Evolutionary conservation across 768 basidiomycete genomes (phyloP).

Genomic region (Trametes villosa): DNA sequence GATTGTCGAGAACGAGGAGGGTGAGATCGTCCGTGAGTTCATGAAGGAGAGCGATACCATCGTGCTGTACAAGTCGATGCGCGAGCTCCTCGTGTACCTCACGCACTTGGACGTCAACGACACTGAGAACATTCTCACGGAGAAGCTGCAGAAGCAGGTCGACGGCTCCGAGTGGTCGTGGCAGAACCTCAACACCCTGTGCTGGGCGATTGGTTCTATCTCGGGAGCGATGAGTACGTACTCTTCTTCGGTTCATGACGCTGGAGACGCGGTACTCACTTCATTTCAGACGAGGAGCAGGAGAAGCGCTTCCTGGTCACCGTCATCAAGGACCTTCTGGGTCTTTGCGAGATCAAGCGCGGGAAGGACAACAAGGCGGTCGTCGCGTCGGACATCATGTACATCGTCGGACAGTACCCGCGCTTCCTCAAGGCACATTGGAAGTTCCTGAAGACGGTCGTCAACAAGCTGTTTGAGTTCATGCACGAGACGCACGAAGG

Average conservation of each 20-base stretch:
- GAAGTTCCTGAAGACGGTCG: conserved; percentile 99
- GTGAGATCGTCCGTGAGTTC: conserved; percentile 98
- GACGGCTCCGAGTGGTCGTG: conserved; percentile 99
- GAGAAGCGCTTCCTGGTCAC: conserved; percentile 99
- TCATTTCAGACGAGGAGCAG: conserved; percentile 85
- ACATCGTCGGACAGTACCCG: conserved; percentile 99
- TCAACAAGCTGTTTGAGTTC: conserved; percentile 99
- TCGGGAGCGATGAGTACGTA: conserved; percentile 97
- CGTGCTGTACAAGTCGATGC: conserved; percentile 98
- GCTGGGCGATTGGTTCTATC: conserved; percentile 99
- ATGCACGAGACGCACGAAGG: conserved; percentile 99
- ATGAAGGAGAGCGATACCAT: conserved; percentile 99
- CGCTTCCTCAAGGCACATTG: conserved; percentile 99
- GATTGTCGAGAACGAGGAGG: conserved; percentile 99
- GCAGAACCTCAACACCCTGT: conserved; percentile 98
- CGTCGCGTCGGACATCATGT: conserved; percentile 95
- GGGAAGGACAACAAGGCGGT: conserved; percentile 99
- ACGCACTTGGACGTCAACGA: conserved; percentile 96
- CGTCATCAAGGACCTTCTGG: conserved; percentile 98
- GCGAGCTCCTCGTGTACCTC: conserved; percentile 95
- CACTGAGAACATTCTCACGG: conserved; percentile 96
- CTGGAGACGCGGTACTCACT: neutral
- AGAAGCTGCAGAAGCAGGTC: conserved; percentile 96
- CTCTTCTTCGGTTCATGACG: neutral
- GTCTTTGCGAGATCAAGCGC: conserved; percentile 95